Percentiles rank a stretch among this genome's conserved stretches.
Conservation (phyloP, 2,329 filamentous ascomycete genomes). For the Penicillium glabrum region DNA sequence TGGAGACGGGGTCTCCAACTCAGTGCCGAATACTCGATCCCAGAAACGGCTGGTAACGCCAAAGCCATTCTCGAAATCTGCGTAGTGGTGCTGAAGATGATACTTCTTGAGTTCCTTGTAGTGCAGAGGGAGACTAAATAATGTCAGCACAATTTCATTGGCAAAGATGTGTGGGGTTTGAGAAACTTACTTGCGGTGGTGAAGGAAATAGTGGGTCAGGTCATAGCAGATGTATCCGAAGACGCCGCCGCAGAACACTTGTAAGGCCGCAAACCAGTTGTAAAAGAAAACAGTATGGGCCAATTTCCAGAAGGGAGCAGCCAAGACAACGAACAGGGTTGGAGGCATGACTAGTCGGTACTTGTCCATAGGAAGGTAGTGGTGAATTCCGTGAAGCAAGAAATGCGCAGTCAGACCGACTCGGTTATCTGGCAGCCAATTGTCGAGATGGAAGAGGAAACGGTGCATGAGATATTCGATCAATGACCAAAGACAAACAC, state of each 20-base stretch:
- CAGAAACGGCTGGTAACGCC: conserved; percentile 96
- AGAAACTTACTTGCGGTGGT: conserved; percentile 74
- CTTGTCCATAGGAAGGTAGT: conserved; percentile 99
- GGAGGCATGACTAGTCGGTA: conserved; percentile 97
- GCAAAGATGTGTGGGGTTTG: not conserved
- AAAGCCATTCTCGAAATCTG: conserved; percentile 96
- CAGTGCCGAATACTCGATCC: conserved; percentile 89
- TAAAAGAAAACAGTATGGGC: conserved; percentile 79
- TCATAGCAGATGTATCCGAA: conserved; percentile 98
- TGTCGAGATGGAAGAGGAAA: conserved; percentile 90
- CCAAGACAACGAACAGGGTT: conserved; percentile 77
- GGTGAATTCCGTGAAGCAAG: conserved; percentile 92
- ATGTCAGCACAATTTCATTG: conserved; percentile 3
- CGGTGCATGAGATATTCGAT: conserved; percentile 87
- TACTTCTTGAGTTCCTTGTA: conserved; percentile 96
- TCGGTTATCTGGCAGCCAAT: conserved; percentile 86
- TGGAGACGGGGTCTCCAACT: conserved; percentile 56
- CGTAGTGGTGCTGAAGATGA: conserved; percentile 94
- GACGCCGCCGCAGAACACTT: conserved; percentile 83
- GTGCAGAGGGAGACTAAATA: conserved; percentile 70
- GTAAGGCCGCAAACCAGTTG: conserved; percentile 78
- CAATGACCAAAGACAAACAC: conserved; percentile 80
- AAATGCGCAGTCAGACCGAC: conserved; percentile 87
- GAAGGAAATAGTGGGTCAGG: conserved; percentile 96
- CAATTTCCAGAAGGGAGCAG: conserved; percentile 87